phyloP scores from a whole-genome alignment of 768 basidiomycete genomes.

The Asterophora parasitica region DNA sequence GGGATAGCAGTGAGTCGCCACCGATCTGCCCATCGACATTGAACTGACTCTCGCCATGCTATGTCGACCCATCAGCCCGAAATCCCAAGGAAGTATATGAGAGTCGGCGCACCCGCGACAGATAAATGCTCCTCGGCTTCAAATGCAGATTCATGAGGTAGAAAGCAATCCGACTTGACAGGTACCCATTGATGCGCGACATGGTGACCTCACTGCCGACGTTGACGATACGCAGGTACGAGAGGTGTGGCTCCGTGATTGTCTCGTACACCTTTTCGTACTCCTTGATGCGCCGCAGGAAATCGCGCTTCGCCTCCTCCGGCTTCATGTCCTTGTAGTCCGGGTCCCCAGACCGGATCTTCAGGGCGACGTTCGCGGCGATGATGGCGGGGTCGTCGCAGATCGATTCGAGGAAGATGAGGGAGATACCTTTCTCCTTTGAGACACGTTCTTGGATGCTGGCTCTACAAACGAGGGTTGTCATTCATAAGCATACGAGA shows the following conservation, averaged over 20 bases:
- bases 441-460: conserved; percentile 82
- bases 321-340: conserved; percentile 90
- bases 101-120: conserved; percentile 73
- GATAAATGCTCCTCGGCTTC: conserved; percentile 93
- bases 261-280: conserved; percentile 97
- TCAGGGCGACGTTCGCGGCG: conserved; percentile 93
- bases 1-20: conserved; percentile 88
- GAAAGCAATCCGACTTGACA: conserved; percentile 96
- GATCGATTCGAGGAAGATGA: conserved; percentile 92
- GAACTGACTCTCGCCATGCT: conserved; percentile 98
- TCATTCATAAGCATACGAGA: background rate
- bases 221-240: conserved; percentile 88
- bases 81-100: background rate
- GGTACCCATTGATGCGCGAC: conserved; percentile 85
- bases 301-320: conserved; percentile 86
- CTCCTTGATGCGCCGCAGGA: conserved; percentile 82
- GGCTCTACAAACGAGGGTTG: conserved; percentile 40
- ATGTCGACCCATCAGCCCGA: conserved; percentile 9
- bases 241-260: conserved; percentile 85
- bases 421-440: conserved; percentile 78
- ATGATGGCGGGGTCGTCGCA: conserved; percentile 94
- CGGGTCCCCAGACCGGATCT: conserved; percentile 94
- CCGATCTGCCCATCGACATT: conserved; percentile 97
- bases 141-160: conserved; percentile 98
- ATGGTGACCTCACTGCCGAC: conserved; percentile 88